Conservation (phyloP, 306 rosid species). For the Corylus americana region DNA sequence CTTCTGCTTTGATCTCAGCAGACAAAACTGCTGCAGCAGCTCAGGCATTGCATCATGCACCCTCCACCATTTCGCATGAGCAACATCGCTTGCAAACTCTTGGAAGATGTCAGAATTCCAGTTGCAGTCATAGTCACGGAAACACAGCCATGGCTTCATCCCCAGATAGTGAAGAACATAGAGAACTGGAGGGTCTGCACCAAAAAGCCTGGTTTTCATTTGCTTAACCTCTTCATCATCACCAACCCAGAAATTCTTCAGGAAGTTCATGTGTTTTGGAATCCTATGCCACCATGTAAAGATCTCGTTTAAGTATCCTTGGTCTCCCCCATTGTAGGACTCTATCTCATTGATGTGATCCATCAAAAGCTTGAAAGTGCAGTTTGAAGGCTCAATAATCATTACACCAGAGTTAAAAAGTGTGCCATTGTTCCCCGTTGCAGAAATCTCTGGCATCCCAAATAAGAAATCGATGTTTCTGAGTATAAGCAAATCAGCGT, state of each 20-base stretch:
- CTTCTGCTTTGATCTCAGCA: conserved; percentile 78
- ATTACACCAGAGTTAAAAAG: conserved; percentile 98
- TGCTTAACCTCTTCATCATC: conserved; percentile 75
- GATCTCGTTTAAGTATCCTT: conserved; percentile 84
- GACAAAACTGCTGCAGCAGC: conserved; percentile 76
- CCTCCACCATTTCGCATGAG: conserved; percentile 87
- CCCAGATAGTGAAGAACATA: conserved; percentile 89
- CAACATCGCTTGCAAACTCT: conserved; percentile 90
- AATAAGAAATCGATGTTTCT: conserved; percentile 85
- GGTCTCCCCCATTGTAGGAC: conserved; percentile 97
- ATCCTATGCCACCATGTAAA: conserved; percentile 99
- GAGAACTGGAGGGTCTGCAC: conserved; percentile 79
- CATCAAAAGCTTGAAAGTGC: conserved; percentile 84
- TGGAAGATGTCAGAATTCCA: conserved; percentile 81
- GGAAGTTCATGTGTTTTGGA: conserved; percentile 93
- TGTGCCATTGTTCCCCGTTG: conserved; percentile 87
- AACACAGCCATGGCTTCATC: conserved; percentile 87
- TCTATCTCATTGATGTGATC: conserved; percentile 79
- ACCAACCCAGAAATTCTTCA: conserved; percentile 93
- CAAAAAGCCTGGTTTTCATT: conserved; percentile 75
- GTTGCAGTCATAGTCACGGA: conserved; percentile 86
- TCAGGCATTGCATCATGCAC: conserved; percentile 92
- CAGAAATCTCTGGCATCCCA: conserved; percentile 85
- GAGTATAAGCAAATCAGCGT: conserved; percentile 81
- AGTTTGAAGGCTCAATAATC: conserved; percentile 95